Conservation (phyloP, 768 basidiomycete genomes). For the Cubamyces lactineus region DNA sequence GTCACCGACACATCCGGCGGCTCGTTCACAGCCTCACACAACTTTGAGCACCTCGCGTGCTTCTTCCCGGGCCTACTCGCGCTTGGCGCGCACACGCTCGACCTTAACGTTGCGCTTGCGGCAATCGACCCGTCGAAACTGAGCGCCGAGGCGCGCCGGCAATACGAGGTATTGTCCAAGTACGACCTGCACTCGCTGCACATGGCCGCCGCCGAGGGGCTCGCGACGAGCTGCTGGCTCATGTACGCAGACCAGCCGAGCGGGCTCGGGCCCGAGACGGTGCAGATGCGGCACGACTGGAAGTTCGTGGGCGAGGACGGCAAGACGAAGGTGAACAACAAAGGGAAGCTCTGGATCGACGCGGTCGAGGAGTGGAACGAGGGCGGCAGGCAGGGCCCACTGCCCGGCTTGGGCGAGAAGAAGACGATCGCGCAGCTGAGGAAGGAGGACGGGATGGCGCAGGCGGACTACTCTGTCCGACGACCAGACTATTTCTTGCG, state of each 20-base stretch:
- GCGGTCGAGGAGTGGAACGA: slow-evolving; percentile 49
- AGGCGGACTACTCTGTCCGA: slow-evolving; percentile 53
- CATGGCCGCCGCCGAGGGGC: slow-evolving; percentile 75
- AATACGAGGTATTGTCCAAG: slow-evolving; percentile 42
- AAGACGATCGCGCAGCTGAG: slow-evolving; percentile 41
- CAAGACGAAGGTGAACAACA: neutral
- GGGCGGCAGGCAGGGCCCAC: slow-evolving; percentile 38
- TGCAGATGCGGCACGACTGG: slow-evolving; percentile 37
- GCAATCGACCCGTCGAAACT: slow-evolving; percentile 51
- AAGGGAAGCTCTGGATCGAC: slow-evolving; percentile 49
- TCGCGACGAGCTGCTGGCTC: slow-evolving; percentile 71
- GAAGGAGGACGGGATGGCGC: slow-evolving; percentile 25
- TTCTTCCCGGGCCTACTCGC: slow-evolving; percentile 79
- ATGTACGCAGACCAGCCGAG: slow-evolving; percentile 72
- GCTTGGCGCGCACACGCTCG: slow-evolving; percentile 64
- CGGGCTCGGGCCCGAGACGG: slow-evolving; percentile 70
- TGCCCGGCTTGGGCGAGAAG: slow-evolving; percentile 57
- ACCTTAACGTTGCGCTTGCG: slow-evolving; percentile 43
- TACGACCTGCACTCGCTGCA: slow-evolving; percentile 67
- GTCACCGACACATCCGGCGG: slow-evolving; percentile 55
- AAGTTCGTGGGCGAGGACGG: neutral
- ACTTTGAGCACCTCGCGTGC: slow-evolving; percentile 76
- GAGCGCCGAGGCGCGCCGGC: slow-evolving; percentile 29
- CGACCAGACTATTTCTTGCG: slow-evolving; percentile 59
- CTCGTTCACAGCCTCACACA: slow-evolving; percentile 45